Percentiles rank a stretch among this genome's conserved stretches.
Conservation (phyloP, 1,139 yeast species). For the Pichia sp. region DNA sequence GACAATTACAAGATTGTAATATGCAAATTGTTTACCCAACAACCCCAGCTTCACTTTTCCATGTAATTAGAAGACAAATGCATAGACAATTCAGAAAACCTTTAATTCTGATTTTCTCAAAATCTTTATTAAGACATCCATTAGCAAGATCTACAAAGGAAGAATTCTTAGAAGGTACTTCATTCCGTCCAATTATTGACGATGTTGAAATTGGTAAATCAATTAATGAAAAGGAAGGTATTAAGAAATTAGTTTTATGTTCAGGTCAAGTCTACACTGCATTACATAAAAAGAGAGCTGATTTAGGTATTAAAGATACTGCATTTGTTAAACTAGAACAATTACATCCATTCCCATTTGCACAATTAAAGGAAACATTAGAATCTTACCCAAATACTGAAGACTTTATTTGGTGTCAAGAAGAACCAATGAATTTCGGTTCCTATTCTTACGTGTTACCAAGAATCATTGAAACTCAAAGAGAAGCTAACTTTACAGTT, state of each 20-base stretch:
- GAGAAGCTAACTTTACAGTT: slow-evolving; percentile 64
- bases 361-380: slow-evolving; percentile 81
- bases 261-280: slow-evolving; percentile 95
- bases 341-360: slow-evolving; percentile 98
- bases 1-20: slow-evolving; percentile 98
- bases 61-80: slow-evolving; percentile 96
- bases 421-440: slow-evolving; percentile 98
- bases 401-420: slow-evolving; percentile 96
- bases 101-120: slow-evolving; percentile 80
- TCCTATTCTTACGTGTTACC: slow-evolving; percentile 75
- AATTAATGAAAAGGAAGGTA: slow-evolving; percentile 73
- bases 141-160: slow-evolving; percentile 78
- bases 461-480: slow-evolving; percentile 69
- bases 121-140: slow-evolving; percentile 94
- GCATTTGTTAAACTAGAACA: slow-evolving; percentile 91
- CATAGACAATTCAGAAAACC: slow-evolving; percentile 99
- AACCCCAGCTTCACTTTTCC: slow-evolving; percentile 96
- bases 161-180: slow-evolving; percentile 88
- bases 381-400: slow-evolving; percentile 73
- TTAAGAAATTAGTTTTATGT: slow-evolving; percentile 79
- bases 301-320: slow-evolving; percentile 68
- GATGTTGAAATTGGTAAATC: slow-evolving; percentile 76
- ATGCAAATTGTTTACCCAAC: slow-evolving; percentile 98
- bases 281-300: slow-evolving; percentile 79
- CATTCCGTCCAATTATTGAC: slow-evolving; percentile 93